Percentiles rank a stretch among this genome's conserved stretches.
These are phyloP conservation scores for Pseudozyma hubeiensis DNA, from an alignment of 1,284 basidiomycete species.

Conservation along the genomic window DNA sequence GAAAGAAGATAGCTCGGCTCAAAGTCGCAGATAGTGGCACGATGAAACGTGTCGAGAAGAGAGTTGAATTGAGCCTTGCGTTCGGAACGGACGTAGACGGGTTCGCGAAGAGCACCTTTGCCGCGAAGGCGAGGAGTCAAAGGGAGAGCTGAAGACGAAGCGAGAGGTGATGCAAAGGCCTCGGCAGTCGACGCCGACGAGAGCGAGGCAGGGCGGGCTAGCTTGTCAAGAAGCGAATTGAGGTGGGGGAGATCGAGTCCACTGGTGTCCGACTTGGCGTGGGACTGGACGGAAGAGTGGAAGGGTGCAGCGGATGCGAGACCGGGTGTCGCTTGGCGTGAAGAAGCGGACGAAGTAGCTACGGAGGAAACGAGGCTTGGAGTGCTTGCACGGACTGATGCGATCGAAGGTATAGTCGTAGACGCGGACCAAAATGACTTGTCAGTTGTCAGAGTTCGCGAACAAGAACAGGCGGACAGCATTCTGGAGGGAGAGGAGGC, in stretches of 20 bases:
- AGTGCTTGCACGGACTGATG: slow-evolving; percentile 29
- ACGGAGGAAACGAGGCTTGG: slow-evolving; percentile 25
- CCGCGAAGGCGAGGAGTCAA: slow-evolving; percentile 47
- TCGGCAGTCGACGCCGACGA: slow-evolving; percentile 18
- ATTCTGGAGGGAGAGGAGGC: not conserved
- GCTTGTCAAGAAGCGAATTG: slow-evolving; percentile 45
- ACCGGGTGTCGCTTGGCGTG: slow-evolving; percentile 17
- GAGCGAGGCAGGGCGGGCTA: slow-evolving; percentile 31
- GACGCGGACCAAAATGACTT: slow-evolving; percentile 1
- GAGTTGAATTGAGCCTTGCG: slow-evolving; percentile 50
- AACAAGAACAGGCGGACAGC: slow-evolving; percentile 27
- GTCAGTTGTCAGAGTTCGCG: slow-evolving; percentile 27
- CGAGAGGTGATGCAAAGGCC: slow-evolving; percentile 11
- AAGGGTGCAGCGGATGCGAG: slow-evolving; percentile 19
- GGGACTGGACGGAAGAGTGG: slow-evolving; percentile 13
- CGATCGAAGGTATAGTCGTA: not conserved
- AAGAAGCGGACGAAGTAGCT: slow-evolving; percentile 12
- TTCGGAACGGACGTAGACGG: slow-evolving; percentile 30
- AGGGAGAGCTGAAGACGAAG: slow-evolving; percentile 23
- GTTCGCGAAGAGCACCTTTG: slow-evolving; percentile 34
- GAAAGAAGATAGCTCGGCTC: slow-evolving; percentile 46
- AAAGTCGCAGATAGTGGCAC: slow-evolving; percentile 52
- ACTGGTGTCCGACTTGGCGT: slow-evolving; percentile 19
- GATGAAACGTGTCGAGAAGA: slow-evolving; percentile 53
- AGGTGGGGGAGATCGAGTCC: slow-evolving; percentile 40